These are phyloP conservation scores for Trichophyton benhamiae DNA, from an alignment of 2,329 filamentous ascomycete genomes.

Conservation along the genomic window DNA sequence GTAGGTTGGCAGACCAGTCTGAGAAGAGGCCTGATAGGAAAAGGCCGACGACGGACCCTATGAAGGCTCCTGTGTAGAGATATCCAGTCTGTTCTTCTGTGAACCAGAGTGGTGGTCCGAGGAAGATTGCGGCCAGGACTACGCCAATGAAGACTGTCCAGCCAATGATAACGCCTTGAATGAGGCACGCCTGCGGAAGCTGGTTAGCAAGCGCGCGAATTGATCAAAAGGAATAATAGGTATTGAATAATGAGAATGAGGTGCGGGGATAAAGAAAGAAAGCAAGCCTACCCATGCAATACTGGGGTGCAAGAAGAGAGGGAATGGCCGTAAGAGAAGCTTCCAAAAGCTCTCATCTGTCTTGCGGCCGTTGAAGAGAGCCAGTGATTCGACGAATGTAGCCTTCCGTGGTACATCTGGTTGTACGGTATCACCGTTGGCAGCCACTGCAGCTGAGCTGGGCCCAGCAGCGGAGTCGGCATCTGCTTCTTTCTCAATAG, in stretches of 20 bases:
- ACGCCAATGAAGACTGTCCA: constrained; percentile 92
- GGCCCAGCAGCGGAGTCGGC: not conserved
- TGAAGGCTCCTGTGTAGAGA: constrained; percentile 71
- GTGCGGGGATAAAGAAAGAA: not conserved
- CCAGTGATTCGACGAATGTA: constrained; percentile 49
- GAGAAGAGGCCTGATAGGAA: constrained; percentile 59
- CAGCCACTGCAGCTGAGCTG: not conserved
- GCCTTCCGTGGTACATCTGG: constrained; percentile 34
- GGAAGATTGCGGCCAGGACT: constrained; percentile 67
- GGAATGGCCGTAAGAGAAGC: constrained; percentile 59
- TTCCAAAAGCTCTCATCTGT: constrained; percentile 61
- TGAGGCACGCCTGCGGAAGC: constrained; percentile 45
- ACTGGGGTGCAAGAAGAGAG: constrained; percentile 70
- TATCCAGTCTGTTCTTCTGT: constrained; percentile 71
- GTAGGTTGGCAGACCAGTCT: constrained; percentile 56
- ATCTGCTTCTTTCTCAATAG: constrained; percentile 8
- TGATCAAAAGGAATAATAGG: too few species aligned
- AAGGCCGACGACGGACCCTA: constrained; percentile 71
- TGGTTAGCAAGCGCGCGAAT: constrained; percentile 4
- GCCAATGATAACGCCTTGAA: constrained; percentile 81
- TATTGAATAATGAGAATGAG: not conserved
- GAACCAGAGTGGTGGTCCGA: constrained; percentile 71
- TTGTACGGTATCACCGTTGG: not conserved
- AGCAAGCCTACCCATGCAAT: constrained; percentile 56
- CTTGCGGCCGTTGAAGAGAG: constrained; percentile 69